Percentiles rank a stretch among this genome's conserved stretches.
These are phyloP conservation scores for Clarireedia homoeocarpa DNA, from an alignment of 2,329 filamentous ascomycete species.

Conservation along the genomic window DNA sequence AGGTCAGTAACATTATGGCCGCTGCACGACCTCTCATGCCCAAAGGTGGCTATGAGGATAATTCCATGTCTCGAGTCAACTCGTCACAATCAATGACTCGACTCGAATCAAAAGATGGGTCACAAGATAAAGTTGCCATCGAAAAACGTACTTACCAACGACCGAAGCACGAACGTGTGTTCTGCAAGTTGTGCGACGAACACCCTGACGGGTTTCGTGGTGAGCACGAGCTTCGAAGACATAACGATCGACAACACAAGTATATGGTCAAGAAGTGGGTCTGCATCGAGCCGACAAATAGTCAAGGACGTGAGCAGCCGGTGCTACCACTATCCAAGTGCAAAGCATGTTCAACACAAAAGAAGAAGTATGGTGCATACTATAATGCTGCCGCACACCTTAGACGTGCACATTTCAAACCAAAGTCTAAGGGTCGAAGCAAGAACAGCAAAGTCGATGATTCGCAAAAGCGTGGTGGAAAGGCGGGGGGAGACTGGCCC, in stretches of 20 bases:
- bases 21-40: slow-evolving; percentile 25
- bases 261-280: slow-evolving; percentile 46
- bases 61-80: slow-evolving; percentile 22
- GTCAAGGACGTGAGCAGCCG: slow-evolving; percentile 40
- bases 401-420: slow-evolving; percentile 79
- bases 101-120: slow-evolving; percentile 26
- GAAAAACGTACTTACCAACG: slow-evolving; percentile 28
- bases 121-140: slow-evolving; percentile 27
- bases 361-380: slow-evolving; percentile 86
- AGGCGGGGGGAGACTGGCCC: slow-evolving; percentile 46
- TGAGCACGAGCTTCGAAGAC: slow-evolving; percentile 74
- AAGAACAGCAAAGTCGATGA: slow-evolving; percentile 28
- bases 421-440: slow-evolving; percentile 41
- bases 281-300: slow-evolving; percentile 49
- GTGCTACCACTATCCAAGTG: slow-evolving; percentile 49
- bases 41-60: slow-evolving; percentile 26
- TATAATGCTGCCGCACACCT: slow-evolving; percentile 94
- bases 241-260: slow-evolving; percentile 60
- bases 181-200: slow-evolving; percentile 68
- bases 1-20: slow-evolving; percentile 22
- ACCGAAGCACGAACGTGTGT: slow-evolving; percentile 28
- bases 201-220: slow-evolving; percentile 83
- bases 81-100: slow-evolving; percentile 26
- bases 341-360: slow-evolving; percentile 70
- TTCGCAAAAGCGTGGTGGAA: slow-evolving; percentile 45